A percentile compares a stretch with the other conserved stretches of the same genome.
Evolutionary conservation across 2,329 filamentous ascomycete genomes (phyloP).

Genomic region (Fusarium equiseti): DNA sequence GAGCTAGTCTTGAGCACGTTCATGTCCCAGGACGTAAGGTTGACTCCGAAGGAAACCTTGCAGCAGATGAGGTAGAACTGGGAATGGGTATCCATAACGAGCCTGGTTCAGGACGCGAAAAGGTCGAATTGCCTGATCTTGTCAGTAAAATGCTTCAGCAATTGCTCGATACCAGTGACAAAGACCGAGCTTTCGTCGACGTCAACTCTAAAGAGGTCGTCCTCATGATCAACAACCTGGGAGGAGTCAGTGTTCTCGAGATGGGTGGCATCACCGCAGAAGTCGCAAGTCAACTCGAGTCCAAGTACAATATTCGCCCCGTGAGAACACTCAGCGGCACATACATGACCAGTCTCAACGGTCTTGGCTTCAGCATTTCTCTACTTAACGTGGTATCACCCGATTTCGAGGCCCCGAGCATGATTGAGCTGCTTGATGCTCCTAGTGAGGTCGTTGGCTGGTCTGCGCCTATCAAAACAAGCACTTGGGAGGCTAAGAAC

Average conservation of each 20-base stretch:
- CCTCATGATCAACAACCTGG: constrained; percentile 80
- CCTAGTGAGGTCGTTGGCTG: constrained; percentile 78
- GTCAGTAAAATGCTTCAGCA: constrained; percentile 76
- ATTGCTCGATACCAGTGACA: constrained; percentile 73
- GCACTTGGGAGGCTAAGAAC: constrained; percentile 72
- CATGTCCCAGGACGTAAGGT: constrained; percentile 84
- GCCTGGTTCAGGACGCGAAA: constrained; percentile 66
- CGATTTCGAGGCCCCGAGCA: constrained; percentile 68
- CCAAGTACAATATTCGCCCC: constrained; percentile 69
- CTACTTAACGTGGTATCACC: constrained; percentile 73
- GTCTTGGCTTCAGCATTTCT: constrained; percentile 79
- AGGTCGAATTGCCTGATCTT: constrained; percentile 65
- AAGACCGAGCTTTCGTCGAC: constrained; percentile 77
- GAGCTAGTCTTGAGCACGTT: constrained; percentile 89
- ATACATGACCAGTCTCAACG: constrained; percentile 84
- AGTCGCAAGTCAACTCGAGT: constrained; percentile 72
- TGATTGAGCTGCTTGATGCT: constrained; percentile 78
- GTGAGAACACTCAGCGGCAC: constrained; percentile 75
- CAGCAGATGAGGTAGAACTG: constrained; percentile 68
- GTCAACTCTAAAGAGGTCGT: constrained; percentile 74
- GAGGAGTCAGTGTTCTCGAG: constrained; percentile 78
- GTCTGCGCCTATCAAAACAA: constrained; percentile 71
- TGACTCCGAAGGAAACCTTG: constrained; percentile 69
- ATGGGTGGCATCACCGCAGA: constrained; percentile 78
- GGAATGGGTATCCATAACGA: constrained; percentile 87